phyloP scores from a whole-genome alignment of 768 basidiomycete genomes.

The Phylloporus rhodoxanthus region DNA sequence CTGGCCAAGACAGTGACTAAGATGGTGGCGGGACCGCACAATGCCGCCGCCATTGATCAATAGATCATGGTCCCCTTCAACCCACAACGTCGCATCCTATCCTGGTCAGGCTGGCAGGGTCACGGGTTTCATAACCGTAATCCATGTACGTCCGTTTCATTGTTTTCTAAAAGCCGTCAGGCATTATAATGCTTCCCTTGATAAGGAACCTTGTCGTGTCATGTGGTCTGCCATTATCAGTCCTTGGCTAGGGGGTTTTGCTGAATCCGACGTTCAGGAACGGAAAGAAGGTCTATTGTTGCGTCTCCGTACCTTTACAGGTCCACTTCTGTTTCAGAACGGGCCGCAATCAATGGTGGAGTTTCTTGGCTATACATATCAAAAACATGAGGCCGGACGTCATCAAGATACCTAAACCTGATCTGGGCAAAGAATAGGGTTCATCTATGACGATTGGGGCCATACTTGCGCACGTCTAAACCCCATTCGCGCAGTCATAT shows the following conservation, averaged over 20 bases:
- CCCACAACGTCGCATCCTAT: not conserved
- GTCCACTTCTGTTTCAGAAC: slow-evolving; percentile 45
- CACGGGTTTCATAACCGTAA: slow-evolving; percentile 4
- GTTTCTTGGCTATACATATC: slow-evolving; percentile 35
- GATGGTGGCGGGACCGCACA: not conserved
- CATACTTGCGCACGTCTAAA: slow-evolving; percentile 50
- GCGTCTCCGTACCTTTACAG: slow-evolving; percentile 50
- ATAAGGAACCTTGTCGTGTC: not conserved
- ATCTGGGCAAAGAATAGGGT: slow-evolving; percentile 40
- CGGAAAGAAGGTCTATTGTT: slow-evolving; percentile 46
- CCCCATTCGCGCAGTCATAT: slow-evolving; percentile 34
- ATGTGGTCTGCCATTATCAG: slow-evolving; percentile 10
- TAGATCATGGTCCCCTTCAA: not conserved
- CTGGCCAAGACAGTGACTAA: not conserved
- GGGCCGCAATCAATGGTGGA: slow-evolving; percentile 48
- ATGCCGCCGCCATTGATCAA: not conserved
- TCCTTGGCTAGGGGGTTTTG: slow-evolving; percentile 34
- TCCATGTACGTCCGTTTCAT: slow-evolving; percentile 3
- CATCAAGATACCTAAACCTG: not conserved
- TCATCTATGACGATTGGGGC: slow-evolving; percentile 53
- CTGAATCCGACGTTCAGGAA: slow-evolving; percentile 43
- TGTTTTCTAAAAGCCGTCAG: not conserved
- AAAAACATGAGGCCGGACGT: slow-evolving; percentile 41
- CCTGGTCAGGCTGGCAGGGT: not conserved
- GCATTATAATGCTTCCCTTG: not conserved